phyloP scores from a whole-genome alignment of 2,329 filamentous ascomycete genomes.

The Chrysoporthe puriensis region DNA sequence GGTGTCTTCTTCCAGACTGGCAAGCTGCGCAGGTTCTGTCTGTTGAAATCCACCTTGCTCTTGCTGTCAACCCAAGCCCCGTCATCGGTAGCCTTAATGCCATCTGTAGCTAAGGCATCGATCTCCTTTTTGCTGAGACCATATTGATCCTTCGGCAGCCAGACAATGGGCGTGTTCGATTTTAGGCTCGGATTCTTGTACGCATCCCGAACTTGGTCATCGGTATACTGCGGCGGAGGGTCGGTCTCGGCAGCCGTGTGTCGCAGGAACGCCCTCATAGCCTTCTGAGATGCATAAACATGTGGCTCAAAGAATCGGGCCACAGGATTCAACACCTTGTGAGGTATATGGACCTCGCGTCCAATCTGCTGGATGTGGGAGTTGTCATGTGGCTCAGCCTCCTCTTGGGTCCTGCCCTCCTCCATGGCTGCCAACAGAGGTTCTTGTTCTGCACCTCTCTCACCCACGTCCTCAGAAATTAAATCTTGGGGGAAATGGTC shows the following conservation, averaged over 20 bases:
- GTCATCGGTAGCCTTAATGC: constrained; percentile 20
- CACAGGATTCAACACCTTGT: constrained; percentile 20
- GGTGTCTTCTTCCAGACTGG: constrained; percentile 24
- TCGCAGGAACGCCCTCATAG: constrained; percentile 24
- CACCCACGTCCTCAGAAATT: not conserved
- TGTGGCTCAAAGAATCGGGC: constrained; percentile 26
- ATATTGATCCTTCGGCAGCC: constrained; percentile 24
- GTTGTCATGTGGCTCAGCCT: constrained; percentile 11
- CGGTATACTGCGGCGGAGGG: constrained; percentile 21
- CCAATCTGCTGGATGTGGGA: constrained; percentile 24
- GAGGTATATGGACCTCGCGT: constrained; percentile 20
- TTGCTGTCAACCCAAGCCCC: constrained; percentile 26
- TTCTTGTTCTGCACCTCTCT: constrained; percentile 18
- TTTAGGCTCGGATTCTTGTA: constrained; percentile 28
- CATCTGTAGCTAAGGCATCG: constrained; percentile 13
- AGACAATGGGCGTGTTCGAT: constrained; percentile 23
- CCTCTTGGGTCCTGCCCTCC: constrained; percentile 20
- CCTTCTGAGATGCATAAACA: constrained; percentile 27
- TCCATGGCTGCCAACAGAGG: constrained; percentile 24
- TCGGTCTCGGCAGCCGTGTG: constrained; percentile 25
- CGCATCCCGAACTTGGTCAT: constrained; percentile 22
- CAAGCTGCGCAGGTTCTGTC: constrained; percentile 8
- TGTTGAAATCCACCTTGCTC: constrained; percentile 27
- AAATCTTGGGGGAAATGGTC: constrained; percentile 26
- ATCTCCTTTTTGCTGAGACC: constrained; percentile 27